Base-by-base conservation (phyloP, 441 rosid genomes). In the Euphorbia celastroides region DNA sequence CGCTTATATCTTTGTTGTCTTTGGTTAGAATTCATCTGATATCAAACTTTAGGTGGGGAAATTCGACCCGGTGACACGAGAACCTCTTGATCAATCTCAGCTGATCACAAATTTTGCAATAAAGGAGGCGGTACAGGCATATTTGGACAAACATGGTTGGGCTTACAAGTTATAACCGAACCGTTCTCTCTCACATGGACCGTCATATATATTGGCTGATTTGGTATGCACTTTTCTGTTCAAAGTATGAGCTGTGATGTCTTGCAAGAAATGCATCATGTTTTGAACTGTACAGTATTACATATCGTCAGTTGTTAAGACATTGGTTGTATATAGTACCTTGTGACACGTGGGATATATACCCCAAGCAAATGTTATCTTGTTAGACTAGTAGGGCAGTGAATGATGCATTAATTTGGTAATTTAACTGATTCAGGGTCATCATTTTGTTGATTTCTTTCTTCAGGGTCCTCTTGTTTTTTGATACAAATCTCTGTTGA, bases 11-110 rank as follows among this genome's bases (percentile, higher is more conserved):
- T 34, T 34, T 4, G 38, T 9, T 9, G 9, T 34, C 38, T 34
- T 34, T 34, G 38, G 38, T 34, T 34, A 3, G 27, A 14, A 2
- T 63, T 46, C 61, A 54, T 14, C 7, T 28, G 36, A 75, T 69
- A 13, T 9, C 41, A 26, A 34, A 32, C 55, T 68, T 1, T 72
- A 93, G 97, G 96, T 87, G 57, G 97, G 99, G 22, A 78, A 63
- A n/a, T 93, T 90, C 72, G 99, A 93, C 81, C 99, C 99, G 19
- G 26, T 83, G 41, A 89, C 99, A 0, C 93, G 88, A 0, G 90
- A 86, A 64, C 77, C 81, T 3, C 85, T 93, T 0, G 42, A 73
- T 41, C 72, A 69, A 51, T 79, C 84, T 12, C 90, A 89, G 58
- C 84, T 93, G 16, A 73, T 86, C 36, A 77, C 89, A 1, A 93